Evolutionary conservation across 768 basidiomycete genomes (phyloP), one percentile per base, ranked within the genome.

Genomic region (Paxillus rubicundulus): DNA sequence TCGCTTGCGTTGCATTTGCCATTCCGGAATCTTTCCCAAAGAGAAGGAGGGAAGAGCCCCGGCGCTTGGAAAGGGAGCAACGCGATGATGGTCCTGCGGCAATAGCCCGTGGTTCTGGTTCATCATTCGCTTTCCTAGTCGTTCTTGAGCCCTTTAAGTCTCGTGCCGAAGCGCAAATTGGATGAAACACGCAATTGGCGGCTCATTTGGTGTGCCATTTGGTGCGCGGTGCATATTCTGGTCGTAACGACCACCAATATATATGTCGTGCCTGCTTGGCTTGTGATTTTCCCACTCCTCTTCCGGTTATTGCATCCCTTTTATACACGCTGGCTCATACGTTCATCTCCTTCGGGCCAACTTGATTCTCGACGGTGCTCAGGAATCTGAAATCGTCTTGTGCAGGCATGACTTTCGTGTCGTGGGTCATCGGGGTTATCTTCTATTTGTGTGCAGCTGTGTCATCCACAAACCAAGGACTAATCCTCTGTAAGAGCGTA

Each of bases 1-100:
- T 68, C 30, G 16, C 70, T 10, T 71, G 68, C 37, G 51, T 62
- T 1, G 27, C 46, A n/a, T 45, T 48, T 10, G 16, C 68, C 20
- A 59, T 71, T 3, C 69, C 70, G 1, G 70, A 72, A 52, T 63
- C 70, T 10, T 65, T 72, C 18, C 56, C 64, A 0, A 47, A 68
- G 32, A 55, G 60, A 12, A 66, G 62, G 24, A 56, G 63, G 17
- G 56, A 57, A 0, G 55, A 55, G 24, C 45, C 67, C 1, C 59
- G 52, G 3, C 41, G 17, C 13, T 45, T 57, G 39, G 48, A 33
- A 3, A 20, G 9, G 5, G 61, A 52, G 13, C 20, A 45, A 18
- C 39, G 49, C 12, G 2, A 2, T 1, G 40, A 43, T 4, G 16
- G 30, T 9, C n/a, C 4, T 9, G 27, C 58, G 2, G 12, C 24